Evolutionary conservation across 148 eudicot genomes (phyloP), one percentile per base, ranked within the genome.

Genomic region (Spergularia marina): DNA sequence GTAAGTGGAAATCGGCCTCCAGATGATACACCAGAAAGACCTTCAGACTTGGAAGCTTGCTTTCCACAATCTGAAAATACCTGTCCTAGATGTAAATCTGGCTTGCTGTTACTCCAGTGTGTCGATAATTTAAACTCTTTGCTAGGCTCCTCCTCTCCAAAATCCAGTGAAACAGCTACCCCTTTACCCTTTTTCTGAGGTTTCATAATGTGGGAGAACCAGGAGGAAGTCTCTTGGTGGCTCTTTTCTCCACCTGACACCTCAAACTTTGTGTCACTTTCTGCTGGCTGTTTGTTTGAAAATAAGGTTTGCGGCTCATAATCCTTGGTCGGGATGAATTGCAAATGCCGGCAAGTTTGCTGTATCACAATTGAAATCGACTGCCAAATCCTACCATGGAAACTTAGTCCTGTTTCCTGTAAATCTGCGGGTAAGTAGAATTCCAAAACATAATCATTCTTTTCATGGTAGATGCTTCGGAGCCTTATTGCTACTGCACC

Each of bases 401-500:
- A 77, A 67, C 54, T 73, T 36, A 80, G 51, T 65, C 84, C 87
- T 14, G 75, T 74, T 69, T 87, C 86, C 68, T 79, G 79, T 77
- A 85, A 80, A 57, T 87, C 84, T 12, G 74, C 44, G 14, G 98
- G 98, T 25, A 93, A 79, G 77, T 91, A 88, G 68, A 93, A 89
- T 72, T 93, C 98, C 77, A 93, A 56, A n/a, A 89, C 88, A 75
- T 84, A 91, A 82, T 87, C 89, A 25, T 76, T 74, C 7, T 55
- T 47, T 71, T 77, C 84, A 13, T 76, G 81, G 65, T 81, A 76
- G 53, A 84, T 80, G 71, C 88, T 85, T 30, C 80, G 79, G 49
- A 91, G 80, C 57, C 82, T 84, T 80, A 93, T 83, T 21, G 98
- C 97, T 56, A 91, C 84, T 40, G 91, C 86, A 14, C 86, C 92